Base-by-base conservation (phyloP, 2,329 filamentous ascomycete genomes). In the Diaporthe australafricana region DNA sequence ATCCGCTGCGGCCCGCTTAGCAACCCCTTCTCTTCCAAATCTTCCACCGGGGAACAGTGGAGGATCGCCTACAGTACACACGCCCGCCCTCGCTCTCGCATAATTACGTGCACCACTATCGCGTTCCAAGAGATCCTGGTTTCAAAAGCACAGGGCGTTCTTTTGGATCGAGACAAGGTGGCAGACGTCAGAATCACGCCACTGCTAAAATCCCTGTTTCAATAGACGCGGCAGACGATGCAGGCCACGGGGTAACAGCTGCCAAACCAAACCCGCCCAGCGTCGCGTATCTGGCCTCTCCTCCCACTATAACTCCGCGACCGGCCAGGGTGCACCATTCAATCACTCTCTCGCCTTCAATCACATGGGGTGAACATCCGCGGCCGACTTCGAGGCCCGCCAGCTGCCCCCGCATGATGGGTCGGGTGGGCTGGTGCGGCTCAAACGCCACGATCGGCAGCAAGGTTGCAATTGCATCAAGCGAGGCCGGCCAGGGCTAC, bases 381-480 rank as follows among this genome's bases (percentile, higher is more conserved):
- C 53, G 67, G 42, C 53, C 53, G 35, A 20, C 53, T 40, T 50
- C 42, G 12, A 50, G 48, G 63, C 60, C 60, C 60, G 45, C 60
- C 20, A 35, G 12, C 9, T 35, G 60, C 42, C 60, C 60, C 60
- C 60, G 45, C 60, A 50, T 38, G 60, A 65, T 38, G 60, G 45
- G 40, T 25, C 45, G 50, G 45, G 60, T 65, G 45, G 60, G 45
- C 60, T 65, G 60, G 60, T 65, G 60, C 70, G 70, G 70, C 70
- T 72, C 70, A 72, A 70, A 71, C 60, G 52, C 60, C 52, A 66
- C 60, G 68, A 73, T 67, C 52, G 25, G 35, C 68, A 47, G 50
- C 71, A 65, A 66, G 67, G 57, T 69, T 62, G 12, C 47, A 52
- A 52, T 48, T 27, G 55, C 53, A 53, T 50, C 68, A 48, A 55